Evolutionary conservation across 306 rosid species (phyloP).

Genomic region (Medicago lupulina): DNA sequence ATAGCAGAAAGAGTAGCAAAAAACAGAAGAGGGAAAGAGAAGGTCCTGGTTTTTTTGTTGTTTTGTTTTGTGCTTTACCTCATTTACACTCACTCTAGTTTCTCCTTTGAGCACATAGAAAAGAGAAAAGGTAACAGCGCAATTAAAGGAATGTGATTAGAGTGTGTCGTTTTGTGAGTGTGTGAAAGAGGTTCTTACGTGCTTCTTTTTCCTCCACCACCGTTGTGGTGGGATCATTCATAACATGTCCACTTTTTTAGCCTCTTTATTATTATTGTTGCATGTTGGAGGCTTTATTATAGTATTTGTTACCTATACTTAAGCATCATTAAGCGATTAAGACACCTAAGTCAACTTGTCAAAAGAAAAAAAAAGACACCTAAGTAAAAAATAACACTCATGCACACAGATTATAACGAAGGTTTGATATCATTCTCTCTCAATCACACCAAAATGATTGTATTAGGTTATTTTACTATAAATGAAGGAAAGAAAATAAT

Average conservation of each 20-base stretch:
- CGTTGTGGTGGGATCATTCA: background rate
- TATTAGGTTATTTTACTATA: too few relatives aligned
- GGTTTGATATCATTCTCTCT: too few relatives aligned
- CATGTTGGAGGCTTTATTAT: background rate
- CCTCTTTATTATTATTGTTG: background rate
- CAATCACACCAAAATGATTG: too few relatives aligned
- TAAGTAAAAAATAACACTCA: background rate
- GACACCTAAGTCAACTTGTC: background rate
- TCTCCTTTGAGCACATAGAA: background rate
- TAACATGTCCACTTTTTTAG: background rate
- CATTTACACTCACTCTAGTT: background rate
- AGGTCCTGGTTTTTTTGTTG: constrained; percentile 48
- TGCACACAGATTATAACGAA: too few relatives aligned
- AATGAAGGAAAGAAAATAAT: too few relatives aligned
- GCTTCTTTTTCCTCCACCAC: background rate
- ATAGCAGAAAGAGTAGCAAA: background rate
- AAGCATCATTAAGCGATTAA: background rate
- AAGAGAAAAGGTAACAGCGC: constrained; percentile 31
- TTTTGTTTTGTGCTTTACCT: constrained; percentile 34
- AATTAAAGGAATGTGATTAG: constrained; percentile 39
- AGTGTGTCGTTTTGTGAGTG: constrained; percentile 32
- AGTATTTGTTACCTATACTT: background rate
- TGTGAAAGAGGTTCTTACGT: constrained; percentile 11
- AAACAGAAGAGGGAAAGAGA: constrained; percentile 36
- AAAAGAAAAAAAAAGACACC: too few relatives aligned